Base-by-base conservation (phyloP, 2,329 filamentous ascomycete species). In the Plenodomus biglobosus region DNA sequence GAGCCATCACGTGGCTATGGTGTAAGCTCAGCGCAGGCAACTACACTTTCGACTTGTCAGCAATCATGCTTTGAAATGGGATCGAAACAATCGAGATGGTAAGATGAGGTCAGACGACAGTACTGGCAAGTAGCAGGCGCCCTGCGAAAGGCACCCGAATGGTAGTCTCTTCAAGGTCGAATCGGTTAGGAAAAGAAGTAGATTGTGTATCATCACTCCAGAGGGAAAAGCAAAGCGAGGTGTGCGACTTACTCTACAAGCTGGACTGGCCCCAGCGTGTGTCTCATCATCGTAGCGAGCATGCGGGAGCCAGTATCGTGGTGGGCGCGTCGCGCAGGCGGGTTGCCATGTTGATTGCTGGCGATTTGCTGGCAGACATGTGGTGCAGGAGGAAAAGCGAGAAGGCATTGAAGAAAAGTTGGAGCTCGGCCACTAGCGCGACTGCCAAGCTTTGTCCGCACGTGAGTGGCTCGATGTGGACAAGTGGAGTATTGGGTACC, bases 81-180 rank as follows among this genome's bases (percentile, higher is more conserved):
- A 30, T 24, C 22, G 44, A 40, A 37, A 44, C 4, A 17, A 21
- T 44, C 18, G n/a, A 18, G 21, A 11, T 32, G 6, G 27, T 15
- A 32, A 32, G 27, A 40, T 53, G 59, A 59, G 59, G 76, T 90
- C 87, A 90, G 87, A 88, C 85, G 85, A 81, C 77, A 75, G 86
- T 91, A 91, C 88, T 92, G 88, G 88, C 88, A 88, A 91, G 88
- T 91, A 91, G 86, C 88, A 89, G 85, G 84, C 80, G 69, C 73
- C 78, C 77, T 78, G 80, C 76, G 76, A 78, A 72, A 75, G 75
- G 75, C 76, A 69, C 78, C 84, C 85, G 85, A 57, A 81, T 77
- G 86, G 81, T 81, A 70, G 60, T 78, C 85, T 89, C 85, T 84
- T 90, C 88, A 92, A 86, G 85, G 86, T 84, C 88, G 88, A 90